Base-by-base conservation (phyloP, 164 flowering plant species). In the Euptelea pleiosperma region DNA sequence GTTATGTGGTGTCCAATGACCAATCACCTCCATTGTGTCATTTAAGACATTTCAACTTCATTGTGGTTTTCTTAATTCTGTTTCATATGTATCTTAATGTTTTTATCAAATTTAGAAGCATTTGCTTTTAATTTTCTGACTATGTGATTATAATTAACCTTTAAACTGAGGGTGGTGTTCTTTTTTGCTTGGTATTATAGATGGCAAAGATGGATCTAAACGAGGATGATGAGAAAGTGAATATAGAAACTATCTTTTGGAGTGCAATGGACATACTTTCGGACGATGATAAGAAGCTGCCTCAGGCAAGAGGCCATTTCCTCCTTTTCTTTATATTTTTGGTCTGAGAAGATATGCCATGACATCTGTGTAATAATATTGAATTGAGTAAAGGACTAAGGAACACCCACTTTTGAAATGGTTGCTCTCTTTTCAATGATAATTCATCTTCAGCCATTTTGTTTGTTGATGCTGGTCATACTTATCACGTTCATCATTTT, bases 181-280 rank as follows among this genome's bases (percentile, higher is more conserved):
- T 25, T 15, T 57, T 36, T 45, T 63, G 8, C 56, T 62, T 70
- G 44, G 22, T 53, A 7, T 19, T 61, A 14, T 63, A 94, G 99
- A 94, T 91, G 97, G 87, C 99, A 34, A 94, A 81, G 67, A 66
- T 94, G 96, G 97, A 91, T 81, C 71, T 94, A 12, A 91, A 77
- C 58, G 82, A 71, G 26, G 97, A 94, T 52, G 86, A 79, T 73
- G 99, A 91, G 75, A 94, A 94, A 72, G 86, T 16, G 6, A 85
- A 77, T 66, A 74, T 77, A 37, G 99, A 94, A 71, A 81, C 71
- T 3, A 91, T 91, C 29, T 94, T 86, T 62, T 88, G 97, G 93
- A 88, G 88, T 80, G 99, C 99, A 51, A 89, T 94, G 95, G 96
- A 87, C 75, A 78, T 89, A 81, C 92, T 94, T 45, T 87, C 96